Evolutionary conservation across 2,329 filamentous ascomycete species (phyloP), one percentile per base, ranked within the genome.

Genomic region (Alternaria arborescens): DNA sequence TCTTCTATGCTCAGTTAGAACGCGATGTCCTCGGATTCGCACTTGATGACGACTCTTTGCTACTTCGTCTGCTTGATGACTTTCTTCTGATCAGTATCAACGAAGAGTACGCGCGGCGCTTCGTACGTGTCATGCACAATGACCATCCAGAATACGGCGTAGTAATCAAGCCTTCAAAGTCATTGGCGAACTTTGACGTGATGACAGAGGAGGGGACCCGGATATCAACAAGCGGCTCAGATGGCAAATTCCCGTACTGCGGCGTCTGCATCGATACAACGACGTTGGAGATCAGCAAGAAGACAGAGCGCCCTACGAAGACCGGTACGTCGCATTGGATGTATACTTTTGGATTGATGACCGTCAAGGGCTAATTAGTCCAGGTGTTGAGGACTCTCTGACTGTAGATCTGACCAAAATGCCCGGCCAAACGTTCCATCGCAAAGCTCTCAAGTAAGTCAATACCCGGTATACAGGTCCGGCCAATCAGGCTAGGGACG

Each of bases 1-100:
- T 97, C 79, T 97, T 98, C 78, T 99, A 99, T 74, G 94, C 92
- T 6, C 89, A 95, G 64, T 86, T 98, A 1, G 95, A 99, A 77
- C 79, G 80, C 7, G 83, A 88, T 26, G 82, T 89, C 14, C 82
- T 98, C 3, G 74, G 72, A 0, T 98, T 97, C 72, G 79, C 95
- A 2, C 69, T 82, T 16, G 73, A 77, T n/a, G 82, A 60, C 18
- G 74, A 89, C 34, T 89, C 86, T 50, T 78, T 97, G 3, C 82
- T 99, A 8, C 78, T 98, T 53, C 86, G 95, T 16, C 84, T 97
- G 10, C 92, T 97, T 42, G 95, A 99, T 69, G 95, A 99, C 72
- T 99, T 98, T 69, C 82, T 98, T 5, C 86, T 99, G 46, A 89
- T 99, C 71, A 97, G 91, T 0, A 88, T 89, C 0, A 85, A 92